Percentiles rank a stretch among this genome's conserved stretches.
Conservation (phyloP, 2,329 filamentous ascomycete species). For the Trichophyton schoenleinii region DNA sequence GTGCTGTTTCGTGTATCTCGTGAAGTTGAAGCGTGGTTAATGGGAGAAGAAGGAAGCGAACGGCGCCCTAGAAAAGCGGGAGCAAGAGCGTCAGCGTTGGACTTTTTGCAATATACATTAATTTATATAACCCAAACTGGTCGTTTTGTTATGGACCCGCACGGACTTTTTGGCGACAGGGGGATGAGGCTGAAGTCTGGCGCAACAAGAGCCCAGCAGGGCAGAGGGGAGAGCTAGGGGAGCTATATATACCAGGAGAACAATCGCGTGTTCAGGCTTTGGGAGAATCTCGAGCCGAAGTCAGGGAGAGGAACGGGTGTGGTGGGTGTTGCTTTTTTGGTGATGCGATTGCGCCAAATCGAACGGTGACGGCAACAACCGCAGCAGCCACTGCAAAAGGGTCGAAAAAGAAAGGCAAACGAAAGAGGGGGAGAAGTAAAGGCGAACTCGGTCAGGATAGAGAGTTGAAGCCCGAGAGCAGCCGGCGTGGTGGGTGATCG, state of each 20-base stretch:
- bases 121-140: background rate
- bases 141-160: background rate
- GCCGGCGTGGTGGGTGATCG: background rate
- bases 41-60: background rate
- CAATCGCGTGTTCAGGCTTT: background rate
- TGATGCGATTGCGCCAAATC: background rate
- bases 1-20: background rate
- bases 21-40: background rate
- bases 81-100: background rate
- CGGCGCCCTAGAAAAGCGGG: background rate
- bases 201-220: background rate
- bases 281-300: background rate
- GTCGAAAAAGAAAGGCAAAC: conserved; percentile 21
- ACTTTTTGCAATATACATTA: background rate
- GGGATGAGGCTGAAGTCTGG: background rate
- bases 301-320: background rate
- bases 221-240: background rate
- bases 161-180: background rate
- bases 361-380: background rate
- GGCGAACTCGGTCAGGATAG: background rate
- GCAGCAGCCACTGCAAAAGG: background rate
- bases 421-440: conserved; percentile 45
- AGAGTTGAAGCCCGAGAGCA: background rate
- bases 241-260: background rate
- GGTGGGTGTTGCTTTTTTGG: background rate